A percentile compares a stretch with the other conserved stretches of the same genome.
Evolutionary conservation across 2,329 filamentous ascomycete species (phyloP).

Genomic region (Cyanodermella asteris): DNA sequence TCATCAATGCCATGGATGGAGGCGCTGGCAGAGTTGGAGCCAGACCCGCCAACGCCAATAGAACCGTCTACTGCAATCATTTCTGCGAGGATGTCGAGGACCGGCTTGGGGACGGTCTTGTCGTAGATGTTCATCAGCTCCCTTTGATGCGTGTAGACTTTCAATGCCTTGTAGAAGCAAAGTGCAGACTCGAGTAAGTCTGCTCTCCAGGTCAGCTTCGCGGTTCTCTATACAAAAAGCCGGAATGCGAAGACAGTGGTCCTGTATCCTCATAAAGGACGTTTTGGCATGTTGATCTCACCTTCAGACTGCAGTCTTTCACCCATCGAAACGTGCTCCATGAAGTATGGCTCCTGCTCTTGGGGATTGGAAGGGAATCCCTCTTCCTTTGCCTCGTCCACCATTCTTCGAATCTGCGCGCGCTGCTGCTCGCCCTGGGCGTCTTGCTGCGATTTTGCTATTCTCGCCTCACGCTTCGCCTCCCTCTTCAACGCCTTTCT

Average conservation of each 20-base stretch:
- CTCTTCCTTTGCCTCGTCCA: constrained; percentile 68
- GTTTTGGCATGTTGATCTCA: too few species aligned
- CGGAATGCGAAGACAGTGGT: too few species aligned
- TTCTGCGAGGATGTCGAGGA: constrained; percentile 87
- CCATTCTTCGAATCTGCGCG: constrained; percentile 49
- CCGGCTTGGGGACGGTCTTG: constrained; percentile 92
- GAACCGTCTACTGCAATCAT: constrained; percentile 87
- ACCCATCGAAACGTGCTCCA: constrained; percentile 78
- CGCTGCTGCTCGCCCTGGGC: constrained; percentile 24
- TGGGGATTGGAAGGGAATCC: constrained; percentile 81
- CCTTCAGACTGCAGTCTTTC: too few species aligned
- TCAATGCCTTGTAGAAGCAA: constrained; percentile 94
- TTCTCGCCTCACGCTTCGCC: constrained; percentile 23
- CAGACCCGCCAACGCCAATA: constrained; percentile 35
- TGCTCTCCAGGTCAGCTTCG: too few species aligned
- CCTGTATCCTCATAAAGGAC: too few species aligned
- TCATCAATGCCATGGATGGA: too few species aligned
- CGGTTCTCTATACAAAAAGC: too few species aligned
- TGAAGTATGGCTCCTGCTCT: constrained; percentile 90
- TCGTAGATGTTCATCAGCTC: constrained; percentile 95
- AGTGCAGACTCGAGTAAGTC: constrained; percentile 66
- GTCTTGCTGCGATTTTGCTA: constrained; percentile 25
- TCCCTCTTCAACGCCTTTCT: constrained; percentile 33
- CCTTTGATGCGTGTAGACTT: constrained; percentile 86
- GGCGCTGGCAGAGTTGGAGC: too few species aligned